Conservation (phyloP, 208 protist genomes). For the Trypanosoma platydactyli region DNA sequence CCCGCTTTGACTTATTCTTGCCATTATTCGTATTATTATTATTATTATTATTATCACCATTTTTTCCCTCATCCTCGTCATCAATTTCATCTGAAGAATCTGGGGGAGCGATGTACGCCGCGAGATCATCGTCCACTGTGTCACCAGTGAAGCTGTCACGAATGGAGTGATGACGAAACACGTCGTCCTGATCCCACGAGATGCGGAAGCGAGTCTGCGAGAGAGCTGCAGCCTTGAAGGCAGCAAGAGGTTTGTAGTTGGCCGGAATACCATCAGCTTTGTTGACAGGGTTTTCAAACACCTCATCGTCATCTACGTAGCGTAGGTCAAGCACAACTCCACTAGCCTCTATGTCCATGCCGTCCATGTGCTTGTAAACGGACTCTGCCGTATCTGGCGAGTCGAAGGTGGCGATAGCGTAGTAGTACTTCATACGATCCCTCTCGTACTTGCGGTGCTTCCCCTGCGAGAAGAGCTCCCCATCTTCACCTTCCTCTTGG, state of each 20-base stretch:
- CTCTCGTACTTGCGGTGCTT: constrained; percentile 94
- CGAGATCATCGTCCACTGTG: constrained; percentile 86
- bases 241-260: constrained; percentile 77
- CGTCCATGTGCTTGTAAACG: constrained; percentile 95
- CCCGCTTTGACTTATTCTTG: constrained; percentile 21
- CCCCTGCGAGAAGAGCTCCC: constrained; percentile 89
- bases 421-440: constrained; percentile 96
- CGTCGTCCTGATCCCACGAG: constrained; percentile 92
- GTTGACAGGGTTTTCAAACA: constrained; percentile 69
- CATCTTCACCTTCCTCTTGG: constrained; percentile 75
- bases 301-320: constrained; percentile 95
- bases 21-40: constrained; percentile 3
- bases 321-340: constrained; percentile 95
- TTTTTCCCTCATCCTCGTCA: constrained; percentile 24
- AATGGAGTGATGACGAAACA: constrained; percentile 78
- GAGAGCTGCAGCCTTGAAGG: constrained; percentile 83
- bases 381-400: constrained; percentile 82
- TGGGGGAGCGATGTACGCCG: constrained; percentile 84
- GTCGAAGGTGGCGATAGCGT: constrained; percentile 96
- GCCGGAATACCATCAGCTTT: constrained; percentile 65
- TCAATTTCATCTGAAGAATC: constrained; percentile 77
- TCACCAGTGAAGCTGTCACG: constrained; percentile 87
- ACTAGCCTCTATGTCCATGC: constrained; percentile 95
- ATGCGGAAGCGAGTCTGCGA: constrained; percentile 90
- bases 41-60: no score